Percentiles rank a stretch among this genome's conserved stretches.
Evolutionary conservation across 345 rosid genomes (phyloP).

Genomic region (Turnera subulata): DNA sequence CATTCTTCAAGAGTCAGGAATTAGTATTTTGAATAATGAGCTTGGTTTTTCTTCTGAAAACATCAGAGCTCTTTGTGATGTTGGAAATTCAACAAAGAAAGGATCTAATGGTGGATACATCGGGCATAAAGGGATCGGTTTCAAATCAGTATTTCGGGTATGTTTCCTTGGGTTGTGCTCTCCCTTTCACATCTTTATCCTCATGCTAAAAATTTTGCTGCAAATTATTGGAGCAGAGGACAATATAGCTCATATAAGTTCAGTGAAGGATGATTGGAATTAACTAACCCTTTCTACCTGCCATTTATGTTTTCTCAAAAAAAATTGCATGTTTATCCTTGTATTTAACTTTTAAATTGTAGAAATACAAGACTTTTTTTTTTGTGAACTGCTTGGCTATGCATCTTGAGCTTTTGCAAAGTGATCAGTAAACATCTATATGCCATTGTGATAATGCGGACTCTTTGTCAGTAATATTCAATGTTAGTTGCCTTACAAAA

Average conservation of each 20-base stretch:
- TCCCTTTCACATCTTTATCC: no score
- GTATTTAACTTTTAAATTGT: no score
- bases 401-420: neutral
- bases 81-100: constrained; percentile 90
- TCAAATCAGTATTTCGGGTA: constrained; percentile 99
- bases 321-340: no score
- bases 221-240: no score
- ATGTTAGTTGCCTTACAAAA: no score
- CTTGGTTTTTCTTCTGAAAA: constrained; percentile 78
- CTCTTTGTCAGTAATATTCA: no score
- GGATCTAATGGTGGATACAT: constrained; percentile 79
- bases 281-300: no score
- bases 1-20: constrained; percentile 71
- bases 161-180: neutral
- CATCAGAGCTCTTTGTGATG: constrained; percentile 90
- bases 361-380: no score
- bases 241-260: no score
- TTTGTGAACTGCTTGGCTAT: neutral
- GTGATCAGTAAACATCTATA: neutral
- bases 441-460: neutral
- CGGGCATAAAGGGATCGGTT: constrained; percentile 97
- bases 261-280: no score
- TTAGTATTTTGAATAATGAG: constrained; percentile 81
- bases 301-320: no score
- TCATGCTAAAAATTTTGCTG: no score